phyloP scores from a whole-genome alignment of 768 basidiomycete genomes.

The Trametes sanguinea region DNA sequence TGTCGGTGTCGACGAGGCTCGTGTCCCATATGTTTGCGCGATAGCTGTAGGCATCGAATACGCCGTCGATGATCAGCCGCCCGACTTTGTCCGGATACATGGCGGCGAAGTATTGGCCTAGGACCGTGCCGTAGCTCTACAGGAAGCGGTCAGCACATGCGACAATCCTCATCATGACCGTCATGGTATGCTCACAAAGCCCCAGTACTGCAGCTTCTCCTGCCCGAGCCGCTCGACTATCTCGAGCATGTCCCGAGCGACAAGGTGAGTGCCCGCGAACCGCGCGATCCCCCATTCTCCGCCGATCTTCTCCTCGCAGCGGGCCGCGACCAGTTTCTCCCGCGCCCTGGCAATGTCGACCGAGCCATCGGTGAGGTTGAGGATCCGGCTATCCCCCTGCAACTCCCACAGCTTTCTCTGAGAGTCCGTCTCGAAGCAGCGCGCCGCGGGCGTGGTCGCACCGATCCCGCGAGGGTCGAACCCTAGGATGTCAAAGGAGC shows the following conservation, averaged over 20 bases:
- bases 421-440: slow-evolving; percentile 18
- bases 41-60: slow-evolving; percentile 30
- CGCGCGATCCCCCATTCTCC: slow-evolving; percentile 24
- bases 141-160: neutral
- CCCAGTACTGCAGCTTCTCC: slow-evolving; percentile 36
- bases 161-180: neutral
- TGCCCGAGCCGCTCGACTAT: slow-evolving; percentile 31
- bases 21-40: slow-evolving; percentile 23
- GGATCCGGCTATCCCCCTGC: slow-evolving; percentile 10
- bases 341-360: slow-evolving; percentile 11
- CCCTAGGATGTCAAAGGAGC: slow-evolving; percentile 23
- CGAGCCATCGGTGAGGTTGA: slow-evolving; percentile 18
- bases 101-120: slow-evolving; percentile 32
- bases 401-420: slow-evolving; percentile 15
- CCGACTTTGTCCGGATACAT: slow-evolving; percentile 38
- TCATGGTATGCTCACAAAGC: slow-evolving; percentile 23
- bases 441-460: slow-evolving; percentile 24
- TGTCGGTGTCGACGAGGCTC: slow-evolving; percentile 30
- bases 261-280: slow-evolving; percentile 32
- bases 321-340: slow-evolving; percentile 1
- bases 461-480: slow-evolving; percentile 27
- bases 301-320: slow-evolving; percentile 21
- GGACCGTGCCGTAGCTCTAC: slow-evolving; percentile 24
- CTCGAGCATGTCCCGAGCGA: slow-evolving; percentile 36
- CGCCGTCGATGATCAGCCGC: slow-evolving; percentile 35